Conservation (phyloP, 2,329 filamentous ascomycete species). For the Arachnomyces sp. region DNA sequence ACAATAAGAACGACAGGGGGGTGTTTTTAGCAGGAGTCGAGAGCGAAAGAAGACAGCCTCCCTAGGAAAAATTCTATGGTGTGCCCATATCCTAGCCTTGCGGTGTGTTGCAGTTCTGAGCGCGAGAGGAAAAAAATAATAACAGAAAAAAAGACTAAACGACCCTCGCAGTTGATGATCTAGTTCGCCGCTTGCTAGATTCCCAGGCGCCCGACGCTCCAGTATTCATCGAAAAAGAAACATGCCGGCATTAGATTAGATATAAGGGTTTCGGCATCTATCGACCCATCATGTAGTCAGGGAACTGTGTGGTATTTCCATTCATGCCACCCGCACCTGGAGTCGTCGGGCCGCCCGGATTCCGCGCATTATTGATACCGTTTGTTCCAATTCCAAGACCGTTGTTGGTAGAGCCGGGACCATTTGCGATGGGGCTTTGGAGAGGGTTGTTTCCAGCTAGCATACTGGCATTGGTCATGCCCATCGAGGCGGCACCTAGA, state of each 20-base stretch:
- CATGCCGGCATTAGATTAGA: slow-evolving; percentile 33
- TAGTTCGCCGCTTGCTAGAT: slow-evolving; percentile 31
- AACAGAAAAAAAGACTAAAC: slow-evolving; percentile 18
- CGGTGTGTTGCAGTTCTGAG: slow-evolving; percentile 18
- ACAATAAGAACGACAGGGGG: slow-evolving; percentile 26
- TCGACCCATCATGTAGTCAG: slow-evolving; percentile 44
- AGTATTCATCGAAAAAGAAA: slow-evolving; percentile 29
- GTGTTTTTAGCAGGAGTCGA: slow-evolving; percentile 18
- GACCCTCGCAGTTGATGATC: slow-evolving; percentile 33
- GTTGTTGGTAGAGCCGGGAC: slow-evolving; percentile 28
- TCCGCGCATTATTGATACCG: not conserved
- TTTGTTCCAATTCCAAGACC: slow-evolving; percentile 32
- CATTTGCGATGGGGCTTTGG: slow-evolving; percentile 22
- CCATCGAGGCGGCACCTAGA: slow-evolving; percentile 41
- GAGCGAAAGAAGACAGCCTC: slow-evolving; percentile 8
- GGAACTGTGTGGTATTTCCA: slow-evolving; percentile 35
- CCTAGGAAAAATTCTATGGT: slow-evolving; percentile 10
- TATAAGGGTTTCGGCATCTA: slow-evolving; percentile 19
- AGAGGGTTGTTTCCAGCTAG: slow-evolving; percentile 25
- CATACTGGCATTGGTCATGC: slow-evolving; percentile 25
- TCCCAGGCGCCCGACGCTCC: slow-evolving; percentile 34
- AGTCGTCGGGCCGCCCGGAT: slow-evolving; percentile 17
- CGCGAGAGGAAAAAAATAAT: slow-evolving; percentile 14
- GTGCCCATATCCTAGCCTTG: slow-evolving; percentile 11
- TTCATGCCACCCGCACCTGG: slow-evolving; percentile 29